phyloP scores from a whole-genome alignment of 441 rosid species.

The Melastoma candidum region DNA sequence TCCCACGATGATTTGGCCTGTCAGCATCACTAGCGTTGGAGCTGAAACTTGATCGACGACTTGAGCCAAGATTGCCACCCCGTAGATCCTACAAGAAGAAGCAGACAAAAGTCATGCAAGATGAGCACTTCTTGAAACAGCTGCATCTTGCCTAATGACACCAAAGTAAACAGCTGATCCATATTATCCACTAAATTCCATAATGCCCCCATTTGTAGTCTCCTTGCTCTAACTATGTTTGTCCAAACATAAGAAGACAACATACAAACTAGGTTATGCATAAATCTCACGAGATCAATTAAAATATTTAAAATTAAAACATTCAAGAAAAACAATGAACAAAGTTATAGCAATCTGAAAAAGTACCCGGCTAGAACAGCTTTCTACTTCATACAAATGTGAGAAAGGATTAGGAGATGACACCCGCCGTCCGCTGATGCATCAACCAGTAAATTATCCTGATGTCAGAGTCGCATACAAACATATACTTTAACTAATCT shows the following conservation, averaged over 20 bases:
- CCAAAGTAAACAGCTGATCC: no score
- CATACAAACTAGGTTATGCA: no score
- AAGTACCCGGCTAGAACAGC: slow-evolving; percentile 75
- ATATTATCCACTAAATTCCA: no score
- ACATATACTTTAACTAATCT: slow-evolving; percentile 32
- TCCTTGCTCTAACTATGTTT: no score
- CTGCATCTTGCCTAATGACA: no score
- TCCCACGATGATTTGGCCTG: slow-evolving; percentile 39
- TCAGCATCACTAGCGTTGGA: slow-evolving; percentile 69
- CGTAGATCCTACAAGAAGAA: slow-evolving; percentile 49
- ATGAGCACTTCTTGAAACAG: no score
- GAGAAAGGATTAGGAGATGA: slow-evolving; percentile 59
- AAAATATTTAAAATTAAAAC: no score
- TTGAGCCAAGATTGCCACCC: slow-evolving; percentile 45
- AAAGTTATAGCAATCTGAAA: slow-evolving; percentile 9
- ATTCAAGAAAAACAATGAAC: not conserved
- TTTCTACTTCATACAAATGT: slow-evolving; percentile 58
- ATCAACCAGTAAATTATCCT: slow-evolving; percentile 83
- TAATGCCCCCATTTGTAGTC: no score
- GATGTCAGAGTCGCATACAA: slow-evolving; percentile 64
- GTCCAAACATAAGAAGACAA: not conserved
- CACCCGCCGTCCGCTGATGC: slow-evolving; percentile 88
- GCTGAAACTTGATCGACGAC: slow-evolving; percentile 73
- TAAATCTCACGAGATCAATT: no score
- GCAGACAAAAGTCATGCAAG: no score